phyloP scores from a whole-genome alignment of 2,329 filamentous ascomycete species.

The Bertia moriformis region DNA sequence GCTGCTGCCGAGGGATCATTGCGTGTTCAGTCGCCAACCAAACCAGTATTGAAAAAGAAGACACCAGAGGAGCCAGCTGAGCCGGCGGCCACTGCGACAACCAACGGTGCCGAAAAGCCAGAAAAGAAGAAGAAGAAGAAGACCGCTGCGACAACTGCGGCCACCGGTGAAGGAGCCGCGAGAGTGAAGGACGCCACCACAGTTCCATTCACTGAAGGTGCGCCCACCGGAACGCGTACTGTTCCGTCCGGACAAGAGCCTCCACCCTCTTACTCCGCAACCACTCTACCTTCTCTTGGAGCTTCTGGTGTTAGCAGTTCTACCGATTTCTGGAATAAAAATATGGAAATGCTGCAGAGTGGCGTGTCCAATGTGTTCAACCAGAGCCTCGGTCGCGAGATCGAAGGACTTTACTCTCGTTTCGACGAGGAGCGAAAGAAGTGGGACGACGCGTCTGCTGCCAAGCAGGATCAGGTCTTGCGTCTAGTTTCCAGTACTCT shows the following conservation, averaged over 20 bases:
- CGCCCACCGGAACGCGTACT: background rate
- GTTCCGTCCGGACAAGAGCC: background rate
- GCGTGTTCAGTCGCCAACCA: background rate
- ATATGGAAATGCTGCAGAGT: background rate
- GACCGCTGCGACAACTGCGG: background rate
- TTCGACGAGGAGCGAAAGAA: background rate
- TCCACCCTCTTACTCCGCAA: background rate
- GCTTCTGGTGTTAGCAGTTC: slow-evolving; percentile 1
- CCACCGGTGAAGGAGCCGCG: background rate
- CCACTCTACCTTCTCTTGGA: background rate
- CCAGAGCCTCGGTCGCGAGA: background rate
- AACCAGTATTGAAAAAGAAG: background rate
- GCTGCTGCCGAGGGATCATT: background rate
- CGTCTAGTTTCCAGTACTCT: background rate
- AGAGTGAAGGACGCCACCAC: background rate
- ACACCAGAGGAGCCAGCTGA: background rate
- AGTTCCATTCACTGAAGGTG: background rate
- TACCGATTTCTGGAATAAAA: background rate
- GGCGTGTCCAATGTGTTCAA: background rate
- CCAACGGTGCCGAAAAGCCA: background rate
- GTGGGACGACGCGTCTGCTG: background rate
- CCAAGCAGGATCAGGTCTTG: background rate
- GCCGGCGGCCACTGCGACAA: background rate
- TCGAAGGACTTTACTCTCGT: background rate
- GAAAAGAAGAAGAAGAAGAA: slow-evolving; percentile 1